phyloP scores from a whole-genome alignment of 495 filamentous ascomycete species.

The Penicillium malachiteum region DNA sequence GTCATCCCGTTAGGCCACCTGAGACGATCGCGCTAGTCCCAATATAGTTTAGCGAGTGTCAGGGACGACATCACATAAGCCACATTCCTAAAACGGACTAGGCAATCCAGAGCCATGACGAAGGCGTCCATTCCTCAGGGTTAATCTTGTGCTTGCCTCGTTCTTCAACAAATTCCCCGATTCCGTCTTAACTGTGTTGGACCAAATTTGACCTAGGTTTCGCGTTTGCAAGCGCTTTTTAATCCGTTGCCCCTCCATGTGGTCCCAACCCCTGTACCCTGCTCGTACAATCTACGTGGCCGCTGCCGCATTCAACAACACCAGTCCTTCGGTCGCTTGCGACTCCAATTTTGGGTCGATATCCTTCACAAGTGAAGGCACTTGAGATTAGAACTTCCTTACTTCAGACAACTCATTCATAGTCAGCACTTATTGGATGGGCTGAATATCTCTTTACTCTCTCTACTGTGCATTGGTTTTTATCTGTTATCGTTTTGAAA shows the following conservation, averaged over 20 bases:
- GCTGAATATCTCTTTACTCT: slow-evolving; percentile 2
- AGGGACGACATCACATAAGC: slow-evolving; percentile 13
- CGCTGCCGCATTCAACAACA: slow-evolving; percentile 10
- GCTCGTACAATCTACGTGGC: slow-evolving; percentile 13
- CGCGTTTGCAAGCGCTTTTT: not conserved
- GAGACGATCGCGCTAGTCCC: slow-evolving; percentile 10
- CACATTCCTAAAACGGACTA: slow-evolving; percentile 12
- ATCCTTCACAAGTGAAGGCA: not conserved
- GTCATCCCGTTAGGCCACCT: slow-evolving; percentile 17
- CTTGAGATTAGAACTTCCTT: not conserved
- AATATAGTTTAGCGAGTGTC: slow-evolving; percentile 5
- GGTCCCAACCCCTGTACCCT: slow-evolving; percentile 11
- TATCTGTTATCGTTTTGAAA: slow-evolving; percentile 19
- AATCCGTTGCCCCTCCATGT: not conserved
- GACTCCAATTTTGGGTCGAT: not conserved
- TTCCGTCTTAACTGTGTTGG: not conserved
- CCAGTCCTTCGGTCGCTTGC: slow-evolving; percentile 9
- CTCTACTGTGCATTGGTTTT: slow-evolving; percentile 6
- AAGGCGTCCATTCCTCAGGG: slow-evolving; percentile 19
- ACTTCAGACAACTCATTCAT: not conserved
- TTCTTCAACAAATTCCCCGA: not conserved
- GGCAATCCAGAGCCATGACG: slow-evolving; percentile 13
- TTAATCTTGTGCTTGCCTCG: slow-evolving; percentile 7
- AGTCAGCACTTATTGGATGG: slow-evolving; percentile 13
- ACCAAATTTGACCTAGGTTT: not conserved